Evolutionary conservation across 225 moss, liverwort and hornwort species (phyloP).

Genomic region (Polytrichum formosum): DNA sequence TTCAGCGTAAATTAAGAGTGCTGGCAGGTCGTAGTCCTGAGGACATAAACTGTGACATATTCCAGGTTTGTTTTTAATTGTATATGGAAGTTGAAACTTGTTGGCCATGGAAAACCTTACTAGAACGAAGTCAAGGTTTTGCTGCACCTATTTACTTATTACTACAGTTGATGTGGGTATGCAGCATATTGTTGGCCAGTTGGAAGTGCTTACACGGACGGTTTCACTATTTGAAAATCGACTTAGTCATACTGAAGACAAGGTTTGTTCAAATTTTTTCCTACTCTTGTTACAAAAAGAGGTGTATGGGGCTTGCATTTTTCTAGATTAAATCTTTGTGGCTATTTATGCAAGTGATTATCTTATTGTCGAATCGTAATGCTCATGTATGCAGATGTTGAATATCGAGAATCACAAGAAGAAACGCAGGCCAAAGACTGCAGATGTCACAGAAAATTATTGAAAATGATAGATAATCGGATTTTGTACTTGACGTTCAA

Average conservation of each 20-base stretch:
- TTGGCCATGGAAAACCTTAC: neutral
- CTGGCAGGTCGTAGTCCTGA: neutral
- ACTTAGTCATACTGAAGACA: conserved; percentile 73
- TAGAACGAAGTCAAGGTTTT: neutral
- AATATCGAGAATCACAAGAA: conserved; percentile 9
- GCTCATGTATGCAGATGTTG: conserved; percentile 7
- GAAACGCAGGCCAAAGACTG: conserved; percentile 8
- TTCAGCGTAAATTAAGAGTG: neutral
- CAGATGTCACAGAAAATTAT: conserved; percentile 4
- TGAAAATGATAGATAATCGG: neutral
- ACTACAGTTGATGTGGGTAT: neutral
- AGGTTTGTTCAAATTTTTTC: conserved; percentile 35
- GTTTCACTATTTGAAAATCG: conserved; percentile 72
- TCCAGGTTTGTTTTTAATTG: neutral
- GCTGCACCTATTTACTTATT: neutral
- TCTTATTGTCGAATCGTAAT: neutral
- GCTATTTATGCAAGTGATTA: neutral
- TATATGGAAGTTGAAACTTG: neutral
- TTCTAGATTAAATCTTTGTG: neutral
- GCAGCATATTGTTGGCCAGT: conserved; percentile 72
- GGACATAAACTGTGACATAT: neutral
- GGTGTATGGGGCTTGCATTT: too few species aligned
- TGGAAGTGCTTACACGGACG: conserved; percentile 60
- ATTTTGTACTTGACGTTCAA: neutral
- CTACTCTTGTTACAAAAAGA: neutral